These are phyloP conservation scores for Pseudonitzschia multiseries DNA, from an alignment of 108 stramenopile species.

Conservation along the genomic window DNA sequence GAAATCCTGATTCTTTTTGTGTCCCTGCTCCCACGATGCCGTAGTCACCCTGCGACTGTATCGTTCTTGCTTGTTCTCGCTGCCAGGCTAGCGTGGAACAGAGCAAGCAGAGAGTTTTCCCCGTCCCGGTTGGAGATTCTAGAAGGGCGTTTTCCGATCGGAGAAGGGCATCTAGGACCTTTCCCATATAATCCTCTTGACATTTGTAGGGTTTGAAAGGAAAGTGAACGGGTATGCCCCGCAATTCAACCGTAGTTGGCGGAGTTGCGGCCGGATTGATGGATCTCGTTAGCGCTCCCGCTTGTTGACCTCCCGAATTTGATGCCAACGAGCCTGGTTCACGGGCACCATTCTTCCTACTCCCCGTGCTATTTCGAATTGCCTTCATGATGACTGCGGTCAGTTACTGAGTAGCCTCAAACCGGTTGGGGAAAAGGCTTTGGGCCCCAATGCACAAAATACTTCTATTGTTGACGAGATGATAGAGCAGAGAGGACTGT, in stretches of 20 bases:
- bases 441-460: too few relatives aligned
- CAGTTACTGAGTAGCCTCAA: background rate
- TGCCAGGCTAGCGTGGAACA: constrained; percentile 88
- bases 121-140: constrained; percentile 83
- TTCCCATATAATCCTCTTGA: constrained; percentile 92
- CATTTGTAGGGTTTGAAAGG: constrained; percentile 95
- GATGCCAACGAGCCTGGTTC: constrained; percentile 9
- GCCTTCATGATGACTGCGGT: background rate
- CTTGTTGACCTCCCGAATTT: background rate
- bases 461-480: too few relatives aligned
- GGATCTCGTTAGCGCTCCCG: background rate
- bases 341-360: background rate
- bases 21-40: constrained; percentile 9
- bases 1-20: background rate
- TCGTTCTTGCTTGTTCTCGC: constrained; percentile 49
- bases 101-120: constrained; percentile 85
- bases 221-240: constrained; percentile 85
- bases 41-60: background rate
- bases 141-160: constrained; percentile 73
- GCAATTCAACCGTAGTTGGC: constrained; percentile 68
- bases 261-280: constrained; percentile 17
- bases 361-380: background rate
- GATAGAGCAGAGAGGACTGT: too few relatives aligned
- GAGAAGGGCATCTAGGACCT: constrained; percentile 84
- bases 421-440: background rate